Conservation (phyloP, 208 protist genomes). For the Leishmania martiniquensis region DNA sequence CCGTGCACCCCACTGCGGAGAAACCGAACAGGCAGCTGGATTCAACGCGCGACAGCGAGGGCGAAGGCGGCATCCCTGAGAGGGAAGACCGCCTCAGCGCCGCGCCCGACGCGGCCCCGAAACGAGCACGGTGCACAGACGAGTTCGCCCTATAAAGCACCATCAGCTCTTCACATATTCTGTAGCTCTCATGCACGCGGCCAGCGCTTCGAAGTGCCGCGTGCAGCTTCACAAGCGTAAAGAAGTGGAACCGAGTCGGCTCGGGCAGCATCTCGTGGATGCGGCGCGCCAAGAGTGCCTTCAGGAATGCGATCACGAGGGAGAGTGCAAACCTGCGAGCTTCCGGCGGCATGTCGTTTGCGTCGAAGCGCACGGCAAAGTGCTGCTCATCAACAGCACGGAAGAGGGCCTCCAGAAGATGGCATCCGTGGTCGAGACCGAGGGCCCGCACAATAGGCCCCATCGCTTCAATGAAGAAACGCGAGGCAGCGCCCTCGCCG, state of each 20-base stretch:
- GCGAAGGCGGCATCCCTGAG: not conserved
- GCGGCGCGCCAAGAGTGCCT: slow-evolving; percentile 58
- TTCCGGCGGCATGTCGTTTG: slow-evolving; percentile 17
- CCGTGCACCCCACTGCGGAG: not conserved
- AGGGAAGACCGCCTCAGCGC: not conserved
- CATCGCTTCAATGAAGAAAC: slow-evolving; percentile 61
- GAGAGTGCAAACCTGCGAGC: slow-evolving; percentile 15
- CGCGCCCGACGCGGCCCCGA: not conserved
- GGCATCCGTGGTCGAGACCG: slow-evolving; percentile 36
- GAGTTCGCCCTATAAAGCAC: slow-evolving; percentile 61
- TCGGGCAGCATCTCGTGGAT: slow-evolving; percentile 45
- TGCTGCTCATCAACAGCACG: slow-evolving; percentile 70
- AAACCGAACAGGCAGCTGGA: not conserved
- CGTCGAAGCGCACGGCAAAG: slow-evolving; percentile 42
- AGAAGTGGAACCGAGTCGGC: slow-evolving; percentile 61
- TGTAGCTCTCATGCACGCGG: slow-evolving; percentile 65
- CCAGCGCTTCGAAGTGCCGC: slow-evolving; percentile 45
- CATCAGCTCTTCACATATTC: slow-evolving; percentile 62
- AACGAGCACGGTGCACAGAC: slow-evolving; percentile 28
- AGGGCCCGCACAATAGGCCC: slow-evolving; percentile 42
- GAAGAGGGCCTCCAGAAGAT: slow-evolving; percentile 61
- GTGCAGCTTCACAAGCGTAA: slow-evolving; percentile 67
- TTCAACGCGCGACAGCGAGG: not conserved
- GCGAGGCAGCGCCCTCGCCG: slow-evolving; percentile 72
- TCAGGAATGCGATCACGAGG: slow-evolving; percentile 73